Evolutionary conservation across 495 filamentous ascomycete genomes (phyloP), one percentile per base, ranked within the genome.

Genomic region (Xylaria curta): DNA sequence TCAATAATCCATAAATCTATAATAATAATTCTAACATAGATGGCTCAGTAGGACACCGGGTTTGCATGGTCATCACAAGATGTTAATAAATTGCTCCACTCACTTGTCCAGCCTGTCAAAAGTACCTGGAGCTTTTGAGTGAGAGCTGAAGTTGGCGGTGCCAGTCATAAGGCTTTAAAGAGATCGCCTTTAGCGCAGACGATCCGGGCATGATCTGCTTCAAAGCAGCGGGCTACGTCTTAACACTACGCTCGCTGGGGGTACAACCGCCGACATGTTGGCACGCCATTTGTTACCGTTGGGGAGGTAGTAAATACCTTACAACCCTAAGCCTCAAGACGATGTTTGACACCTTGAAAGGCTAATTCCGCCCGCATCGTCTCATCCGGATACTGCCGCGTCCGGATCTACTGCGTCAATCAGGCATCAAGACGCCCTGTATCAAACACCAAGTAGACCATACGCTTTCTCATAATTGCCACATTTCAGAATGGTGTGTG

Each of bases 171-270:
- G 60, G 60, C 21, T 28, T 40, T 63, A 63, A 44, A 42, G 12
- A 40, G 60, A 63, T 63, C 60, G 38, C 21, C 36, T 63, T 17
- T 44, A 44, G 60, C 60, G 28, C 38, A 42, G 36, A 17, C 10
- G 36, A 63, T 63, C 21, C 44, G 21, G 10, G 60, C 38, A 63
- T 63, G 60, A 63, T 44, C 60, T 63, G 21, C 58, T 60, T 38
- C 19, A 21, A 60, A 17, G 33, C 58, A 60, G 33, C 33, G 58
- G 38, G 58, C 58, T 60, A 60, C 33, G 28, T 36, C 28, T 60
- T 33, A 9, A 60, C 58, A 60, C 58, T 21, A 60, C 19, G 31
- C 33, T 60, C 58, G 21, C 58, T 40, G 58, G 33, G 54, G 58
- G n/a, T n/a, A 60, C 33, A 60, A 10, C 21, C 24, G 33, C 38